Evolutionary conservation across 306 rosid genomes (phyloP), one percentile per base, ranked within the genome.

Genomic region (Castanospermum australe): DNA sequence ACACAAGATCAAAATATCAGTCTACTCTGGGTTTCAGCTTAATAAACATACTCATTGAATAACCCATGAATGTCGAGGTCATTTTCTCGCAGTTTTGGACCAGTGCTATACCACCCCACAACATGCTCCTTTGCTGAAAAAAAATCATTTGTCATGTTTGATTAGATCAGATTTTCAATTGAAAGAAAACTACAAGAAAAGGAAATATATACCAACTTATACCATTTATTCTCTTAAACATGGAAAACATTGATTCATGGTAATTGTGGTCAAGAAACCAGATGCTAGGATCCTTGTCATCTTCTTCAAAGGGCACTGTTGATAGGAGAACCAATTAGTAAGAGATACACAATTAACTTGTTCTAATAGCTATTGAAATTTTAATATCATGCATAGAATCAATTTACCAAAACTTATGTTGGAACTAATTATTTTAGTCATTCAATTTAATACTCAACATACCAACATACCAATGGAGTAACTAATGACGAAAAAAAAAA

Each of bases 191-290:
- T 14, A 48, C 8, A 2, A 55, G 28, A 22, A 51, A 39, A 25
- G 2, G 38, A 14, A 74, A 48, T 20, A 1, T 22, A 45, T 17
- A 71, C 61, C 12, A 67, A 81, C 56, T 28, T 51, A 39, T 86
- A 94, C 98, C 98, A 71, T 94, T 94, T 62, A 94, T 94, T 79
- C 98, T 92, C 89, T 94, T 94, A 83, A 94, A 94, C 98, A 94
- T 94, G 10, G 98, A 94, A 79, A 88, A 92, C 97, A 94, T 92
- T 0, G 96, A 78, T 52, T 94, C 98, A 0, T 94, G 97, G 77
- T 94, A 94, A 75, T 94, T 94, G 86, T 92, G 98, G 72, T 94
- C 98, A 59, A 92, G 94, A 86, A 92, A 94, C 97, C 98, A 94
- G 66, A 94, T 94, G 83, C 94, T 90, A 0, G 96, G 93, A 77